Evolutionary conservation across 2,329 filamentous ascomycete genomes (phyloP).

Genomic region (Rhytidhysteron rufulum): DNA sequence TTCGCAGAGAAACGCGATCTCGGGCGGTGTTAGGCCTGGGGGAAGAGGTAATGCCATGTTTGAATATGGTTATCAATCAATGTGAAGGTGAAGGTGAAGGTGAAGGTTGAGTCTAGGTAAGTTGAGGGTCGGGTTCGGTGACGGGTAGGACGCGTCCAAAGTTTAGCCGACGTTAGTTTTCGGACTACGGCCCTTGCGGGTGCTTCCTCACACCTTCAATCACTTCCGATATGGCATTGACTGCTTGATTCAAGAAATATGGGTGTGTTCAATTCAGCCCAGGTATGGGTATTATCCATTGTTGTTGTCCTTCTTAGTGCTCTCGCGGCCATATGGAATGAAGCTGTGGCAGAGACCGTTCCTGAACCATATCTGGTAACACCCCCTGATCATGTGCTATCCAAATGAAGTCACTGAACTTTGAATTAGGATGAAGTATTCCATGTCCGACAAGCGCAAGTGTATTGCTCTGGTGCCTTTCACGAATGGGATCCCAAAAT

Average conservation of each 20-base stretch:
- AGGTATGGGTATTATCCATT: conserved; percentile 20
- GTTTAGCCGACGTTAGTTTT: conserved; percentile 3
- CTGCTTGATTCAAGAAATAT: not conserved
- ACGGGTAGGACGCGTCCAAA: conserved; percentile 11
- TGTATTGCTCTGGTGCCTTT: conserved; percentile 74
- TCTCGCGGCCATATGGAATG: conserved; percentile 21
- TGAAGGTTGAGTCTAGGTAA: too few species aligned
- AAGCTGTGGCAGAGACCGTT: conserved; percentile 45
- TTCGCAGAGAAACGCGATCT: conserved; percentile 92
- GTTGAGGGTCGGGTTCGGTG: conserved; percentile 3
- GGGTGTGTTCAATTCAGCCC: not conserved
- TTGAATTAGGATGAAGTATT: conserved; percentile 73
- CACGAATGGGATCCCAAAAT: conserved; percentile 91
- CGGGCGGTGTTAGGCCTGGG: conserved; percentile 71
- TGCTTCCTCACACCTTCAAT: not conserved
- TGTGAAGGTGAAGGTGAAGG: conserved; percentile 8
- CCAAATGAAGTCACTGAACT: not conserved
- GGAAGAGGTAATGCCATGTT: conserved; percentile 60
- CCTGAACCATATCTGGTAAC: conserved; percentile 58
- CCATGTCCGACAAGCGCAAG: conserved; percentile 86
- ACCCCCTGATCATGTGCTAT: conserved; percentile 4
- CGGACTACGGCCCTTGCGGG: too few species aligned
- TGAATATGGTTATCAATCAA: conserved; percentile 20
- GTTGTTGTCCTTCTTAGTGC: conserved; percentile 18
- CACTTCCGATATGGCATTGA: not conserved